Conservation (phyloP, 257 asterid genomes). For the Solanum bulbocastanum region DNA sequence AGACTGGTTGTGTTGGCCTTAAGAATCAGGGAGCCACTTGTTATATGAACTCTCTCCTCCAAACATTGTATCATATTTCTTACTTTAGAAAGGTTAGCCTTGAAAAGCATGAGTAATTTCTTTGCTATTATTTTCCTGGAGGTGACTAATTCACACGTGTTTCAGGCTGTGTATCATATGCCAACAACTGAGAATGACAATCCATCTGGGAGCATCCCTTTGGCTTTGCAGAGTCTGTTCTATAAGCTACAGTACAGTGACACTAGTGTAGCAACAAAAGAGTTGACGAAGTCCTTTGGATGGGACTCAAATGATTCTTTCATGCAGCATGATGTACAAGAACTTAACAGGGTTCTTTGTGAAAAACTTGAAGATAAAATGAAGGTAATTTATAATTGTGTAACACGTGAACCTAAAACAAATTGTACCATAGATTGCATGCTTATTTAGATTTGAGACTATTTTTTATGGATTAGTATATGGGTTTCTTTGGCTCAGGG, state of each 20-base stretch:
- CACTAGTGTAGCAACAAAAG: slow-evolving; percentile 77
- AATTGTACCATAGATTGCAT: not conserved
- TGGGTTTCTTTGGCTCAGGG: slow-evolving; percentile 31
- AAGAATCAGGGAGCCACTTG: slow-evolving; percentile 16
- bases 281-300: slow-evolving; percentile 79
- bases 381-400: slow-evolving; percentile 38
- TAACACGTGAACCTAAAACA: not conserved
- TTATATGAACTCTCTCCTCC: slow-evolving; percentile 10
- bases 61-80: slow-evolving; percentile 10
- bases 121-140: not conserved
- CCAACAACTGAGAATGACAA: slow-evolving; percentile 79
- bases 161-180: slow-evolving; percentile 89
- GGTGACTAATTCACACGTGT: not conserved
- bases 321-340: slow-evolving; percentile 90
- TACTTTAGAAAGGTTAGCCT: slow-evolving; percentile 7
- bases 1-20: slow-evolving; percentile 34
- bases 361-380: slow-evolving; percentile 88
- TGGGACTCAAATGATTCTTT: slow-evolving; percentile 81
- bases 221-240: slow-evolving; percentile 81
- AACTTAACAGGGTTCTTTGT: slow-evolving; percentile 74
- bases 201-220: slow-evolving; percentile 77
- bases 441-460: not conserved
- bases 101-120: not conserved
- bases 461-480: not conserved
- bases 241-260: slow-evolving; percentile 78